These are phyloP conservation scores for Curvularia sp. DNA, from an alignment of 2,329 filamentous ascomycete species.

Conservation along the genomic window DNA sequence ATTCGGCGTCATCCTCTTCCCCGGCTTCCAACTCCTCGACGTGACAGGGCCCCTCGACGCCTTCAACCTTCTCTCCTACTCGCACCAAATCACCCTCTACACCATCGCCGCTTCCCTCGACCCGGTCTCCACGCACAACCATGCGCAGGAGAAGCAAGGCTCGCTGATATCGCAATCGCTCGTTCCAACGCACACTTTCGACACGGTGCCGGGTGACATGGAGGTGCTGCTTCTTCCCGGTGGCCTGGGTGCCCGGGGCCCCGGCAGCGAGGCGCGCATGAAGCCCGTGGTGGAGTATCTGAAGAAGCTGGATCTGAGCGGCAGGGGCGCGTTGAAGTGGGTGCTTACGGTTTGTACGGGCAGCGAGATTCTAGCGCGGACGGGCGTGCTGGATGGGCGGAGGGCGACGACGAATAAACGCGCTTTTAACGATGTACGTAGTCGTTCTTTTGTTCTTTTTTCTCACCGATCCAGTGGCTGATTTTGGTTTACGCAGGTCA, in stretches of 20 bases:
- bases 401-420: conserved; percentile 72
- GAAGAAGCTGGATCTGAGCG: conserved; percentile 52
- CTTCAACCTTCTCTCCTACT: conserved; percentile 50
- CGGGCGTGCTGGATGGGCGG: conserved; percentile 67
- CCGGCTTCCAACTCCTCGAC: conserved; percentile 51
- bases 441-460: not conserved
- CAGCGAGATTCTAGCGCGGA: conserved; percentile 63
- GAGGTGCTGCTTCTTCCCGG: conserved; percentile 73
- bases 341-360: conserved; percentile 74
- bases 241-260: conserved; percentile 58
- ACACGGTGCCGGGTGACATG: conserved; percentile 56
- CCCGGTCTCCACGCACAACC: conserved; percentile 44
- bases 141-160: conserved; percentile 15
- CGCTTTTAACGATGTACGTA: conserved; percentile 55
- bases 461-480: not conserved
- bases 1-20: conserved; percentile 47
- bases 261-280: conserved; percentile 36
- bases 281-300: conserved; percentile 58
- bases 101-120: conserved; percentile 46
- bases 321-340: conserved; percentile 56
- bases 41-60: conserved; percentile 57
- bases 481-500: conserved; percentile 44
- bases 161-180: conserved; percentile 49
- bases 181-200: conserved; percentile 64
- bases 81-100: conserved; percentile 38